Percentiles rank a stretch among this genome's conserved stretches.
Evolutionary conservation across 164 flowering plant species (phyloP).

Genomic region (Houttuynia cordata): DNA sequence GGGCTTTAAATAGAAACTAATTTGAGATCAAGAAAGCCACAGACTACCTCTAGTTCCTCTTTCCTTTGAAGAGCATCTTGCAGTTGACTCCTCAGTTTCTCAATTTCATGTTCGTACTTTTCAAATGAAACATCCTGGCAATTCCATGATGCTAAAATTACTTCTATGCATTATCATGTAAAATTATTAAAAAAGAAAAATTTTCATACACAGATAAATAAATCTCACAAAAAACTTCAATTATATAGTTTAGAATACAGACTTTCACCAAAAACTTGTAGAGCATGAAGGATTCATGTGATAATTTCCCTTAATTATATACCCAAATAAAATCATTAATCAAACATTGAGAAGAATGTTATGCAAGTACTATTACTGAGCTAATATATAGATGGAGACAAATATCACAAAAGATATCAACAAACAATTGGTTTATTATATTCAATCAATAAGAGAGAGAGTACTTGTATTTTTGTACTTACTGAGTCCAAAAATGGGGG

Average conservation of each 20-base stretch:
- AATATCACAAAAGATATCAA: neutral
- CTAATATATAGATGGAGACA: neutral
- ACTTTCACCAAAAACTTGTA: no score
- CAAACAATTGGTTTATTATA: neutral
- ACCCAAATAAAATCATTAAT: no score
- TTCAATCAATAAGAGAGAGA: neutral
- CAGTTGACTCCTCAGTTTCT: slow-evolving; percentile 51
- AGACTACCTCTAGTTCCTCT: slow-evolving; percentile 59
- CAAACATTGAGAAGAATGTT: no score
- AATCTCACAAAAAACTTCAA: neutral
- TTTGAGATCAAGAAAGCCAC: neutral
- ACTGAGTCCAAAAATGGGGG: slow-evolving; percentile 43
- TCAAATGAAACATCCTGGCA: slow-evolving; percentile 39
- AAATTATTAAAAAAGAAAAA: neutral
- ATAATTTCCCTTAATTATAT: no score
- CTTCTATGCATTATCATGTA: neutral
- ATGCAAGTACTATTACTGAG: no score
- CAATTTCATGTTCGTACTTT: slow-evolving; percentile 31
- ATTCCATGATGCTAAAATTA: neutral
- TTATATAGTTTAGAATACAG: neutral
- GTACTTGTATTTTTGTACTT: slow-evolving; percentile 20
- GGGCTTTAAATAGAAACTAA: no score
- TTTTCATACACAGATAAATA: neutral
- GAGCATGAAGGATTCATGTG: no score
- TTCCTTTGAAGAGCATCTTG: slow-evolving; percentile 41